These are phyloP conservation scores for Herpetomonas muscarum DNA, from an alignment of 208 protist genomes.

Conservation along the genomic window DNA sequence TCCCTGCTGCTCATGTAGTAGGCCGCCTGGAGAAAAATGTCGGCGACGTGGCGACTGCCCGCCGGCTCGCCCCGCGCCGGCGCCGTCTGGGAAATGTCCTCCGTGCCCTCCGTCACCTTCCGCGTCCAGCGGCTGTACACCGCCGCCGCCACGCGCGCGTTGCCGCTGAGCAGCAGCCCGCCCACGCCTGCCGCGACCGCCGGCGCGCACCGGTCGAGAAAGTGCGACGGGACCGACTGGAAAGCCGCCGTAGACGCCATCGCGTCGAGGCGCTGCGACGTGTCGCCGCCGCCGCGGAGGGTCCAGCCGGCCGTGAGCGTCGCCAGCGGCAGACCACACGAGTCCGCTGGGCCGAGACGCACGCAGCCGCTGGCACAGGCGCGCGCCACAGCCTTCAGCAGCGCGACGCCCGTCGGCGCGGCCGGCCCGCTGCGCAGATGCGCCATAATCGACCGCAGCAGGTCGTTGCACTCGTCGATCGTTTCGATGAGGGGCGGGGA, in stretches of 20 bases:
- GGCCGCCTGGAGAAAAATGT: conserved; percentile 14
- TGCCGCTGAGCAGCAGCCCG: conserved; percentile 2
- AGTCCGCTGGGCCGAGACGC: conserved; percentile 14
- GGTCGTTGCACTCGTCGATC: neutral
- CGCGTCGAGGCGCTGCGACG: conserved; percentile 11
- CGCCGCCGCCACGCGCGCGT: neutral
- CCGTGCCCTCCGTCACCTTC: conserved; percentile 3
- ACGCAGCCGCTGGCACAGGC: conserved; percentile 16
- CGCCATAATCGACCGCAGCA: neutral
- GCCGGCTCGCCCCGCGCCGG: neutral
- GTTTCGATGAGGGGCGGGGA: too few relatives aligned
- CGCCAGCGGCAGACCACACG: conserved; percentile 25
- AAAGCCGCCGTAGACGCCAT: conserved; percentile 1
- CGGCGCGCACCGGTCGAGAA: conserved; percentile 5
- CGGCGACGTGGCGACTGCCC: neutral
- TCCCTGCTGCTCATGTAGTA: conserved; percentile 11
- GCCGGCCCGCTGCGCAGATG: neutral
- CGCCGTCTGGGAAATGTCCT: neutral
- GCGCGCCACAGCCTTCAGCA: conserved; percentile 14
- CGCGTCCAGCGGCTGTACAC: conserved; percentile 7
- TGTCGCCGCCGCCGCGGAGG: conserved; percentile 5
- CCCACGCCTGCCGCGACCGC: conserved; percentile 4
- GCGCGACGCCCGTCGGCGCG: conserved; percentile 12
- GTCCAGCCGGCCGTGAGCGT: conserved; percentile 17
- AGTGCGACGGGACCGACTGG: conserved; percentile 10